Percentiles rank a stretch among this genome's conserved stretches.
Conservation (phyloP, 495 filamentous ascomycete genomes). For the Tuber microsphaerosporum region DNA sequence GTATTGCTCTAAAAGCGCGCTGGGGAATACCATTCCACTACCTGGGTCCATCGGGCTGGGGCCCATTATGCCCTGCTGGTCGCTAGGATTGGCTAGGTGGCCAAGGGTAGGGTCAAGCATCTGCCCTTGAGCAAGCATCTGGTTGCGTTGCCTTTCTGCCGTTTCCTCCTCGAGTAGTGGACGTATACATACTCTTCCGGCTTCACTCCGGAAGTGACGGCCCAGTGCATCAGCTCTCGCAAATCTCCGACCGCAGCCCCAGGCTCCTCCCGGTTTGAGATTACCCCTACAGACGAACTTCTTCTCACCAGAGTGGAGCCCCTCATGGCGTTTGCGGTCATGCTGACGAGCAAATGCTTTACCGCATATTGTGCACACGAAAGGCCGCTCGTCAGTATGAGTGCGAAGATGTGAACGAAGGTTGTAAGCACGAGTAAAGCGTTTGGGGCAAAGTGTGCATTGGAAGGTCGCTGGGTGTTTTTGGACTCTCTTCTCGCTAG, state of each 20-base stretch:
- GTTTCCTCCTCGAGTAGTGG: constrained; percentile 86
- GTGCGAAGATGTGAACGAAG: constrained; percentile 85
- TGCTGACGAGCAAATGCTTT: constrained; percentile 96
- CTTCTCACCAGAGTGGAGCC: constrained; percentile 85
- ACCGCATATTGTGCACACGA: constrained; percentile 91
- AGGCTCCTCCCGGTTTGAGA: constrained; percentile 69
- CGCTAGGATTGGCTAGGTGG: constrained; percentile 37
- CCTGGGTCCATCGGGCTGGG: constrained; percentile 50
- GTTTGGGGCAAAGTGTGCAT: constrained; percentile 75
- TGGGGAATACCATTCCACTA: constrained; percentile 66
- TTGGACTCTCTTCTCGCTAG: constrained; percentile 68
- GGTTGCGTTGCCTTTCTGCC: constrained; percentile 59
- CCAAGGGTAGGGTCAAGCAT: constrained; percentile 47
- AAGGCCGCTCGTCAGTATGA: constrained; percentile 85
- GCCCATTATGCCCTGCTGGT: constrained; percentile 28
- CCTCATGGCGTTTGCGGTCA: constrained; percentile 85
- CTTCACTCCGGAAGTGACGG: constrained; percentile 94
- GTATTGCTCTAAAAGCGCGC: constrained; percentile 82
- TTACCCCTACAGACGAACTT: constrained; percentile 94
- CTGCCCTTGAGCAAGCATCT: constrained; percentile 51
- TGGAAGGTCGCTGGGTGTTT: constrained; percentile 94
- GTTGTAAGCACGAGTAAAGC: constrained; percentile 84
- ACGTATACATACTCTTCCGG: constrained; percentile 91
- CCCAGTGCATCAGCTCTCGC: constrained; percentile 92
- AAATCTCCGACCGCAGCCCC: constrained; percentile 91